A percentile compares a stretch with the other conserved stretches of the same genome.
Conservation (phyloP, 2,329 filamentous ascomycete genomes). For the Teratosphaeria zuluensis region DNA sequence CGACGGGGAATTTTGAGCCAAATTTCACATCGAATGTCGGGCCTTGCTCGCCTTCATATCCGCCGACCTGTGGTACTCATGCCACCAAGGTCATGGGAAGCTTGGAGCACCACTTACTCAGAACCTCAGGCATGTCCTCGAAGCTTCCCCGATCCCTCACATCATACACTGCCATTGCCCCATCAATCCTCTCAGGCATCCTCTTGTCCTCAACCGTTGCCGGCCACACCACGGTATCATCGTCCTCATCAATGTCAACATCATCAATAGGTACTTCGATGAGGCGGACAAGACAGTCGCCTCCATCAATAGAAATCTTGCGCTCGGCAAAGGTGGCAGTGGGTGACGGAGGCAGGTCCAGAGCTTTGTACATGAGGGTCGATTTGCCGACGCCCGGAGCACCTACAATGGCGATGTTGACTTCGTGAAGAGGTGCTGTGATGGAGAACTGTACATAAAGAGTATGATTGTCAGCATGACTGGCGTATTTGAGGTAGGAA, state of each 20-base stretch:
- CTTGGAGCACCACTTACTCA: conserved; percentile 53
- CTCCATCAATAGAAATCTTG: conserved; percentile 48
- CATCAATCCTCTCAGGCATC: conserved; percentile 63
- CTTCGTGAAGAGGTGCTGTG: conserved; percentile 8
- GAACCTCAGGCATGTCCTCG: conserved; percentile 60
- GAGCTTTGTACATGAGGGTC: conserved; percentile 47
- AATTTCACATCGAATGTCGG: background rate
- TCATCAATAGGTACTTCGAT: conserved; percentile 47
- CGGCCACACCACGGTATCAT: conserved; percentile 48
- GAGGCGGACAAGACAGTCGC: conserved; percentile 47
- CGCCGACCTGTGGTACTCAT: background rate
- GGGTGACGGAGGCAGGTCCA: conserved; percentile 42
- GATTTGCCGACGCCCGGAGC: conserved; percentile 47
- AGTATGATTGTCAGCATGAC: background rate
- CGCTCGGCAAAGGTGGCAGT: conserved; percentile 35
- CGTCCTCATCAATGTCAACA: conserved; percentile 40
- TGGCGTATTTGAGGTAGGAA: background rate
- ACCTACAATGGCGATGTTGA: conserved; percentile 51
- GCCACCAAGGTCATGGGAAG: background rate
- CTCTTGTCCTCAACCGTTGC: conserved; percentile 51
- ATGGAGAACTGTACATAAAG: background rate
- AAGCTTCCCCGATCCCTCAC: conserved; percentile 70
- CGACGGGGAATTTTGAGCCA: background rate
- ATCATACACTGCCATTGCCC: conserved; percentile 79
- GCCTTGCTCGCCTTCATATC: background rate